phyloP scores from a whole-genome alignment of 2,329 filamentous ascomycete genomes.

The Aspergillus sp. region DNA sequence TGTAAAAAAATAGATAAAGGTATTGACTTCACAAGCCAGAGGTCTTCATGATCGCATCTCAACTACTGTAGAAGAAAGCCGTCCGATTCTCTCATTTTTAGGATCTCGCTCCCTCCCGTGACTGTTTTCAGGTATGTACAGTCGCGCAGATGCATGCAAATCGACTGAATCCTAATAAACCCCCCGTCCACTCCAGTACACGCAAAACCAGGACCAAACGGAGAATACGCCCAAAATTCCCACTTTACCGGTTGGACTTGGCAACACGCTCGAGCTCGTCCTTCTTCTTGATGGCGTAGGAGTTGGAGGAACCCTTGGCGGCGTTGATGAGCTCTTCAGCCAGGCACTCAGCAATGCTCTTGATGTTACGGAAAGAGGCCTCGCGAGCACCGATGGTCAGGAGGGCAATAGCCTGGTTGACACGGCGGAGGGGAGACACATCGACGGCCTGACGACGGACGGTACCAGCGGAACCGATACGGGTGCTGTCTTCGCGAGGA shows the following conservation, averaged over 20 bases:
- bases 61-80: constrained; percentile 45
- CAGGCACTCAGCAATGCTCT: constrained; percentile 98
- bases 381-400: constrained; percentile 98
- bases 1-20: constrained; percentile 27
- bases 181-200: constrained; percentile 45
- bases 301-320: constrained; percentile 99
- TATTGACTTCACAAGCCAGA: constrained; percentile 24
- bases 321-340: constrained; percentile 99
- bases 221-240: constrained; percentile 40
- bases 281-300: constrained; percentile 99
- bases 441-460: constrained; percentile 99
- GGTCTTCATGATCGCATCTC: constrained; percentile 46
- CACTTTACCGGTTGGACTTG: constrained; percentile 98
- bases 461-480: constrained; percentile 99
- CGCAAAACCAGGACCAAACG: constrained; percentile 43
- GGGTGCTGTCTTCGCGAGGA: constrained; percentile 98
- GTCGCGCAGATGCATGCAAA: constrained; percentile 45
- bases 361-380: constrained; percentile 99
- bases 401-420: constrained; percentile 99
- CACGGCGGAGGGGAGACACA: constrained; percentile 97
- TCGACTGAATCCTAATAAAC: constrained; percentile 44
- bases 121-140: constrained; percentile 43
- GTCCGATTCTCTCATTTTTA: constrained; percentile 41
- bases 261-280: constrained; percentile 99
- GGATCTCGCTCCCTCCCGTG: constrained; percentile 40